phyloP scores from a whole-genome alignment of 2,329 filamentous ascomycete genomes.

The Botrytis sinoallii region DNA sequence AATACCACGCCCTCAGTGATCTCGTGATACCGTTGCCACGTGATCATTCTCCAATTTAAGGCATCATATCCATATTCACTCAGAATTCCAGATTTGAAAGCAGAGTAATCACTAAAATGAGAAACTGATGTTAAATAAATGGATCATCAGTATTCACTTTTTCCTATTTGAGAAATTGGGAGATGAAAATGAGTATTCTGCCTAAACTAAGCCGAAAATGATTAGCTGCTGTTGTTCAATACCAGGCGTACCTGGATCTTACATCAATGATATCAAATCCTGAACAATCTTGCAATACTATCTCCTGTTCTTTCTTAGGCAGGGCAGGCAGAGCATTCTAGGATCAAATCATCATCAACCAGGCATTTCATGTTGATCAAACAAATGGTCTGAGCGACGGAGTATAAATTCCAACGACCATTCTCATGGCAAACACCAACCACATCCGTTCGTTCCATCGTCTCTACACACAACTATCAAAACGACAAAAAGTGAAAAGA shows the following conservation, averaged over 20 bases:
- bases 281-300: neutral
- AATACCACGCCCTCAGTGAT: neutral
- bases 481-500: neutral
- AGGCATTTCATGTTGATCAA: neutral
- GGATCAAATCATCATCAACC: too few species aligned
- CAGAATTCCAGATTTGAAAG: neutral
- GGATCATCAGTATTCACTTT: neutral
- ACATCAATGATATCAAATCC: neutral
- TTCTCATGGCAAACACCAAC: too few species aligned
- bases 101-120: neutral
- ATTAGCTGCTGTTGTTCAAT: neutral
- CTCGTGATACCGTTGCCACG: neutral
- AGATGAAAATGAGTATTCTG: neutral
- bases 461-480: neutral
- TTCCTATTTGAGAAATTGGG: neutral
- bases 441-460: neutral
- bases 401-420: neutral
- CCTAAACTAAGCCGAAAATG: neutral
- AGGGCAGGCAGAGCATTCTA: neutral
- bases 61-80: neutral
- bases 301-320: neutral
- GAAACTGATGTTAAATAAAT: neutral
- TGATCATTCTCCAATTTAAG: neutral
- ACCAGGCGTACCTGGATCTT: neutral
- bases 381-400: neutral